Evolutionary conservation across 106 monocot species (phyloP).

Genomic region (Apostasia ramifera): DNA sequence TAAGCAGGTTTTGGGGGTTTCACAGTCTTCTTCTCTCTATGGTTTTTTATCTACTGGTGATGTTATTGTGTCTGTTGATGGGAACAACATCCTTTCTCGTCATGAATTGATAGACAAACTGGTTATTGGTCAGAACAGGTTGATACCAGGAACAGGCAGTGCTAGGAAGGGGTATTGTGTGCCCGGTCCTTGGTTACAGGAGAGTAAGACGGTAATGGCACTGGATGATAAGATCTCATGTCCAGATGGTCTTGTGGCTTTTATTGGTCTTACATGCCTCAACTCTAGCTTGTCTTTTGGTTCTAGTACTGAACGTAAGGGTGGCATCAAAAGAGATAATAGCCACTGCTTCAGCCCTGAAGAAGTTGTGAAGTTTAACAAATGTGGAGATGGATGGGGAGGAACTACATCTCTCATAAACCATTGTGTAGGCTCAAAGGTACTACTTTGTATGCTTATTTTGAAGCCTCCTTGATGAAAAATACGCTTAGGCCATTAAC

Average conservation of each 20-base stretch:
- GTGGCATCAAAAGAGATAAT: slow-evolving; percentile 8
- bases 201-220: slow-evolving; percentile 10
- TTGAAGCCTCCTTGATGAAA: background rate
- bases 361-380: slow-evolving; percentile 65
- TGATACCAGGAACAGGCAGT: background rate
- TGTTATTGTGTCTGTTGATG: slow-evolving; percentile 64
- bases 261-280: slow-evolving; percentile 28
- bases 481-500: no score
- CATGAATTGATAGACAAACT: slow-evolving; percentile 53
- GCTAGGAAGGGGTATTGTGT: slow-evolving; percentile 71
- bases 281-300: slow-evolving; percentile 30
- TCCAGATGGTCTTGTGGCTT: slow-evolving; percentile 51
- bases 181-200: slow-evolving; percentile 42
- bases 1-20: slow-evolving; percentile 59
- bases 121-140: slow-evolving; percentile 24
- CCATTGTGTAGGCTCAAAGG: slow-evolving; percentile 56
- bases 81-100: slow-evolving; percentile 38
- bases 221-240: slow-evolving; percentile 39
- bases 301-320: background rate
- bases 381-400: slow-evolving; percentile 71
- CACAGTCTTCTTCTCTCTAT: slow-evolving; percentile 49
- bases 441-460: slow-evolving; percentile 13
- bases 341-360: slow-evolving; percentile 51
- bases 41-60: slow-evolving; percentile 49
- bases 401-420: slow-evolving; percentile 14